Evolutionary conservation across 1,139 yeast genomes (phyloP).

Genomic region (Scheffersomyces lignicola): DNA sequence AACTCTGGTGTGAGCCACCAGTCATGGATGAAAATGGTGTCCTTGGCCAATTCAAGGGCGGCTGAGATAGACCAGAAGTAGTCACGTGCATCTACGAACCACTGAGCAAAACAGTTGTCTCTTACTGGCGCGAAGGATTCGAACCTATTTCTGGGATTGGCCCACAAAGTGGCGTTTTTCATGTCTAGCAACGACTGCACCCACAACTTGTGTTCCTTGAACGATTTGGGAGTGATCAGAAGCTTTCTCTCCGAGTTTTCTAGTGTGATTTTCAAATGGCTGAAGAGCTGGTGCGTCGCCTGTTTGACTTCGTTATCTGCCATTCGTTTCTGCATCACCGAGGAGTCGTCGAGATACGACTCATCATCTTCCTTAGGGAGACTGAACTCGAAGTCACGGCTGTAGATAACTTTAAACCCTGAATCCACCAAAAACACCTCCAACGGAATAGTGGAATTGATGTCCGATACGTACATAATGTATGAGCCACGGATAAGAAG

Average conservation of each 20-base stretch:
- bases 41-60: constrained; percentile 91
- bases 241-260: constrained; percentile 79
- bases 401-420: constrained; percentile 55
- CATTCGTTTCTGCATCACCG: constrained; percentile 26
- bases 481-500: constrained; percentile 81
- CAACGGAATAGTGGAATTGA: constrained; percentile 80
- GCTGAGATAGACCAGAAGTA: constrained; percentile 95
- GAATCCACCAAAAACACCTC: constrained; percentile 89
- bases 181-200: constrained; percentile 68
- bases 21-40: constrained; percentile 91
- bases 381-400: constrained; percentile 32
- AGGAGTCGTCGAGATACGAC: constrained; percentile 47
- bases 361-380: constrained; percentile 29
- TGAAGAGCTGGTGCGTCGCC: constrained; percentile 29
- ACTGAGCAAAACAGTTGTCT: constrained; percentile 82
- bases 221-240: constrained; percentile 71
- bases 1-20: constrained; percentile 99
- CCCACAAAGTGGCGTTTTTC: constrained; percentile 71
- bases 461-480: constrained; percentile 80
- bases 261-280: constrained; percentile 59
- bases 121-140: constrained; percentile 92
- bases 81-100: constrained; percentile 97
- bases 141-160: constrained; percentile 65
- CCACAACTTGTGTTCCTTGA: constrained; percentile 74
- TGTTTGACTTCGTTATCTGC: constrained; percentile 23